A percentile compares a stretch with the other conserved stretches of the same genome.
These are phyloP conservation scores for Podaxis carcinomalis DNA, from an alignment of 768 basidiomycete genomes.

Conservation along the genomic window DNA sequence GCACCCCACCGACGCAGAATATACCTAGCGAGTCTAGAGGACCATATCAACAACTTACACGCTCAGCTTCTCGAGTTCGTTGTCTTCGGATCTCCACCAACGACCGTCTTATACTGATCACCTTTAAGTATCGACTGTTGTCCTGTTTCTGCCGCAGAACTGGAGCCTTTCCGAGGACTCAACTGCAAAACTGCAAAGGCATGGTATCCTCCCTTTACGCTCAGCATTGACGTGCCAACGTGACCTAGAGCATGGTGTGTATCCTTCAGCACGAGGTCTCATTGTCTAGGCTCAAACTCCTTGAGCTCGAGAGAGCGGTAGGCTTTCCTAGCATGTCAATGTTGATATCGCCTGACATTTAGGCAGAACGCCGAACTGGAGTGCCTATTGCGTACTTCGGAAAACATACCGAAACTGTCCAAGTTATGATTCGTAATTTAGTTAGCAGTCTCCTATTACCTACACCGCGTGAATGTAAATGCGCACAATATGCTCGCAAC, in stretches of 20 bases:
- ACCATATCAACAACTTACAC: conserved; percentile 67
- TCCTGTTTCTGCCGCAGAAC: conserved; percentile 50
- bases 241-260: conserved; percentile 63
- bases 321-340: conserved; percentile 19
- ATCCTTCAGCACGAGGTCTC: conserved; percentile 65
- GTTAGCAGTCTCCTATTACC: background rate
- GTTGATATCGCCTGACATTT: background rate
- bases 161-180: conserved; percentile 65
- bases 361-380: conserved; percentile 6
- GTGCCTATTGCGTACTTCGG: background rate
- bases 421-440: background rate
- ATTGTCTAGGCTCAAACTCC: conserved; percentile 53
- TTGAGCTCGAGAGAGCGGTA: conserved; percentile 69
- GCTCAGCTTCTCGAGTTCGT: conserved; percentile 43
- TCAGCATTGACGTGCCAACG: background rate
- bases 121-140: conserved; percentile 39
- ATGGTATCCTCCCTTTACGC: conserved; percentile 4
- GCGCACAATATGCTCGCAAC: too few species aligned
- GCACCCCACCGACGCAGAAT: conserved; percentile 66
- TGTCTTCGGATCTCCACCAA: background rate
- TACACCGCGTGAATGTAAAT: background rate
- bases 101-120: conserved; percentile 1
- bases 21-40: conserved; percentile 70
- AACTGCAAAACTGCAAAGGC: conserved; percentile 78
- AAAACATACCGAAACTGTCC: background rate